phyloP scores from a whole-genome alignment of 768 basidiomycete genomes.

The Austroboletus eburneus region DNA sequence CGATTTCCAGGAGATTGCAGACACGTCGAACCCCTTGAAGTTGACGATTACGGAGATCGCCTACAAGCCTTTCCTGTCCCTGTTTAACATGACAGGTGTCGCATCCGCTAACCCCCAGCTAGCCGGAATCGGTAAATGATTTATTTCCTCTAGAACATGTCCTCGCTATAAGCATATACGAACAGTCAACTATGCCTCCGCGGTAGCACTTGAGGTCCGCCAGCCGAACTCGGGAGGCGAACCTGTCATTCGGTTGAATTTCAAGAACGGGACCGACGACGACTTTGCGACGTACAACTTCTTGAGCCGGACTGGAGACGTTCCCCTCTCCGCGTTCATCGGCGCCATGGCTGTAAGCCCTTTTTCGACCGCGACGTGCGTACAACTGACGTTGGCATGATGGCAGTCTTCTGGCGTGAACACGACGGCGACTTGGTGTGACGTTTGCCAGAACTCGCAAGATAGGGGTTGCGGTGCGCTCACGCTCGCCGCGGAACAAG shows the following conservation, averaged over 20 bases:
- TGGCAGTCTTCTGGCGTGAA: constrained; percentile 47
- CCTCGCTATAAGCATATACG: background rate
- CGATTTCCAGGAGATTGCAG: constrained; percentile 49
- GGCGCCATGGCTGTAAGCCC: constrained; percentile 35
- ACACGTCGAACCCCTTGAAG: constrained; percentile 49
- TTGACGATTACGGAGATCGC: constrained; percentile 57
- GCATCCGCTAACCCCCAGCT: constrained; percentile 48
- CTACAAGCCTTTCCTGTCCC: constrained; percentile 74
- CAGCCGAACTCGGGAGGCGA: constrained; percentile 41
- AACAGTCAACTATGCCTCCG: constrained; percentile 59
- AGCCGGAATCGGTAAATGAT: constrained; percentile 49
- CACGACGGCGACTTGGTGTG: constrained; percentile 55
- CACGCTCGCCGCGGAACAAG: constrained; percentile 28
- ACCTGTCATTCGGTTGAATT: constrained; percentile 57
- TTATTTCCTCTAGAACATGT: background rate
- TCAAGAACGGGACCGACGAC: constrained; percentile 60
- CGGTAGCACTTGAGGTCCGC: constrained; percentile 57
- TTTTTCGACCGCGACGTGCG: background rate
- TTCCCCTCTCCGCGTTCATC: constrained; percentile 51
- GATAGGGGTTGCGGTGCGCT: constrained; percentile 56
- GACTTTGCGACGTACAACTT: constrained; percentile 47
- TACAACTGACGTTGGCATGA: too few relatives aligned
- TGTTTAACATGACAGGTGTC: constrained; percentile 74
- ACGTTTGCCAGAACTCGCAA: constrained; percentile 50
- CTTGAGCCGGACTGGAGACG: constrained; percentile 43